These are phyloP conservation scores for Incumbomyces delicatus DNA, from an alignment of 2,329 filamentous ascomycete species.

Conservation along the genomic window DNA sequence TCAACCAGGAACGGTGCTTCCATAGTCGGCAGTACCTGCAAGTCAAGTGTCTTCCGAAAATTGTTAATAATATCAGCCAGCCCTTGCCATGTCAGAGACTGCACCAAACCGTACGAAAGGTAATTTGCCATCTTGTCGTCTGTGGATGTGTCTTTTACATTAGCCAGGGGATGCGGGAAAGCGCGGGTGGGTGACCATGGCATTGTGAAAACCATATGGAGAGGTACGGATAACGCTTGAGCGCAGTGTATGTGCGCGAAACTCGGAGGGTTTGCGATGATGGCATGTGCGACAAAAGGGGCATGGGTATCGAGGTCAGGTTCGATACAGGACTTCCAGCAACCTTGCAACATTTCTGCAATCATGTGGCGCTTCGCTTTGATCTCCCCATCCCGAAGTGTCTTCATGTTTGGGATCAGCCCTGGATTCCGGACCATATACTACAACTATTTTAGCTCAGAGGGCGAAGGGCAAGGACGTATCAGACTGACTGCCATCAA, in stretches of 20 bases:
- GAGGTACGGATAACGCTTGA: conserved; percentile 39
- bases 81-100: conserved; percentile 43
- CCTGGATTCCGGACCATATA: conserved; percentile 43
- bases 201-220: conserved; percentile 47
- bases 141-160: conserved; percentile 29
- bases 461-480: conserved; percentile 11
- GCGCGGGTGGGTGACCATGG: conserved; percentile 38
- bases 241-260: conserved; percentile 46
- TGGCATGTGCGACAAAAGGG: conserved; percentile 46
- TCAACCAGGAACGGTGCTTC: conserved; percentile 30
- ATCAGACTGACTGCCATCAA: conserved; percentile 29
- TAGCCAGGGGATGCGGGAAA: conserved; percentile 43
- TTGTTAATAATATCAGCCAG: conserved; percentile 39
- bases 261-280: conserved; percentile 46
- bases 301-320: neutral
- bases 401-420: conserved; percentile 30
- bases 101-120: conserved; percentile 39
- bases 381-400: conserved; percentile 28
- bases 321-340: conserved; percentile 29
- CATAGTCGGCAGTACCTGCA: conserved; percentile 30
- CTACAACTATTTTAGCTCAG: neutral
- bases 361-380: conserved; percentile 26
- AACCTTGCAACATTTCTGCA: conserved; percentile 30
- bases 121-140: conserved; percentile 33
- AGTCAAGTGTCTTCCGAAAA: conserved; percentile 30